Evolutionary conservation across 2,329 filamentous ascomycete species (phyloP), one percentile per base, ranked within the genome.

Genomic region (Aciculosporium take): DNA sequence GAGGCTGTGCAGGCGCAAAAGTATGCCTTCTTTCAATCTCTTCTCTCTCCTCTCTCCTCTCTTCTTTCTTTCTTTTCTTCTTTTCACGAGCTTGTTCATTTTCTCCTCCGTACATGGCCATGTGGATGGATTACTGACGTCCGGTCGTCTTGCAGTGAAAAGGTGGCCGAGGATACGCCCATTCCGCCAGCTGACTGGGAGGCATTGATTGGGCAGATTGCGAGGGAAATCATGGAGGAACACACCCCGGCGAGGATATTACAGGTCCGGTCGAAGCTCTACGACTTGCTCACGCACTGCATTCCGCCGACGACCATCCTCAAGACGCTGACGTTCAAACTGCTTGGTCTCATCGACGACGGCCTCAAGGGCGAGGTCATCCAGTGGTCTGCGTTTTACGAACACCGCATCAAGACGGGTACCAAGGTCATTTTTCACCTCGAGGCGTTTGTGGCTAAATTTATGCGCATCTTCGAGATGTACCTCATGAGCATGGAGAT

Each of bases 181-280:
- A 94, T 98, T 46, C 89, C 89, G 9, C 91, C 89, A 0, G 88
- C 93, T 1, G 91, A 98, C 54, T 98, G 91, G 88, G 91, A 98
- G 59, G 84, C 86, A 0, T 72, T 98, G 46, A 88, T 98, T 50
- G 71, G 75, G 5, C 78, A 93, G 56, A 83, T 94, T 47, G 88
- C 93, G n/a, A 79, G 81, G 54, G 88, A 96, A 53, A 94, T 98
- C 42, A 77, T 95, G 56, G 81, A 83, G 30, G 89, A 98, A 59
- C 85, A 93, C 55, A 86, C 86, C n/a, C 89, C 91, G 1, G 79
- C 82, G 24, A 75, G 85, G 39, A 88, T 98, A 46, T 66, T 98
- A 48, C 76, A 87, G 55, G 87, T 95, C 36, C 79, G 91, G 48
- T 79, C 86, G 8, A 93, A 94, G 62, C 74, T 98, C n/a, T 98